Percentiles rank a stretch among this genome's conserved stretches.
These are phyloP conservation scores for Wilcoxina mikolae DNA, from an alignment of 495 filamentous ascomycete species.

Conservation along the genomic window DNA sequence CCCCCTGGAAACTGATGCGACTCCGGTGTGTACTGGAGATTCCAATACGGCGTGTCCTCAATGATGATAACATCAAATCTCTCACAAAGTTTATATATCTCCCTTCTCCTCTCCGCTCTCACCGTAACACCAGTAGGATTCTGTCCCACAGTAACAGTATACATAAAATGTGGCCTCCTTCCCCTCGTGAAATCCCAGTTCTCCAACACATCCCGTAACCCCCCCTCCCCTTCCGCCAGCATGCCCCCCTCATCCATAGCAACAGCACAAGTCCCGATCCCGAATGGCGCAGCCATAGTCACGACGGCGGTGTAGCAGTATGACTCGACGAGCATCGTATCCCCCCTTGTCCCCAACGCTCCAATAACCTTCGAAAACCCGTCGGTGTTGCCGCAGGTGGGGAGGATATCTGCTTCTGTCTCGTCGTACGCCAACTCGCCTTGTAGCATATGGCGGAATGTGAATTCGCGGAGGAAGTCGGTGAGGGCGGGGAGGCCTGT, in stretches of 20 bases:
- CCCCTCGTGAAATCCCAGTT: slow-evolving; percentile 68
- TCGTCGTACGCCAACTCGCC: slow-evolving; percentile 56
- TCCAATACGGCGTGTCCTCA: slow-evolving; percentile 96
- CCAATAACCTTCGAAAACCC: slow-evolving; percentile 65
- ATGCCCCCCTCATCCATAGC: slow-evolving; percentile 68
- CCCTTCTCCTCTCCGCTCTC: slow-evolving; percentile 52
- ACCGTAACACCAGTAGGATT: slow-evolving; percentile 74
- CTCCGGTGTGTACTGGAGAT: slow-evolving; percentile 51
- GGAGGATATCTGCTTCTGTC: slow-evolving; percentile 53
- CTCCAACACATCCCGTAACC: slow-evolving; percentile 59
- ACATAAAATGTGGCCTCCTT: slow-evolving; percentile 67
- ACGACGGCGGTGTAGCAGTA: slow-evolving; percentile 66
- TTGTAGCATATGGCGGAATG: slow-evolving; percentile 60
- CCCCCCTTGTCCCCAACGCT: slow-evolving; percentile 44
- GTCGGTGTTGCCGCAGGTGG: slow-evolving; percentile 72
- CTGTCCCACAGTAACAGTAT: slow-evolving; percentile 85
- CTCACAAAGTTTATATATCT: slow-evolving; percentile 66
- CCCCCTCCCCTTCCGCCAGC: slow-evolving; percentile 47
- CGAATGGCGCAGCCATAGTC: slow-evolving; percentile 48
- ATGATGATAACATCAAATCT: slow-evolving; percentile 82
- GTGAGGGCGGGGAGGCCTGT: slow-evolving; percentile 62
- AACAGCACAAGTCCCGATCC: slow-evolving; percentile 55
- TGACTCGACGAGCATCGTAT: slow-evolving; percentile 60
- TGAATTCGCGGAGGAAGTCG: slow-evolving; percentile 62
- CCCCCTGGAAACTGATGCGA: slow-evolving; percentile 17